Evolutionary conservation across 1,284 basidiomycete genomes (phyloP).

Genomic region (Fomitopsis schrenkii): DNA sequence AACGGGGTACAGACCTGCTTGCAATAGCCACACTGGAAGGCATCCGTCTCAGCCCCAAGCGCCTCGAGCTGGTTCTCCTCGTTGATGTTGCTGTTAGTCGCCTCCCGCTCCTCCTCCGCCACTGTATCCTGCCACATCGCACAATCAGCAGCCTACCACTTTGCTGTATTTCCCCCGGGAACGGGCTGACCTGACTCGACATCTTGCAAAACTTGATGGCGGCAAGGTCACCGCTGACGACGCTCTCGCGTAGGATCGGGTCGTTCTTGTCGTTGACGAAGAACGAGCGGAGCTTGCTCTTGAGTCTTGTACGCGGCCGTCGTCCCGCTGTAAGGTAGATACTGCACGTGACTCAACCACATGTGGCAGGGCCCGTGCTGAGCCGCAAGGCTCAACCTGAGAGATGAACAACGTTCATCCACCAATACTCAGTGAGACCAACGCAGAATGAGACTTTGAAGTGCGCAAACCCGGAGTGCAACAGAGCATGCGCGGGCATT

Average conservation of each 20-base stretch:
- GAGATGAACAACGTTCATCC: too few species aligned
- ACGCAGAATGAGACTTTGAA: too few species aligned
- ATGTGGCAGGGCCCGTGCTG: too few species aligned
- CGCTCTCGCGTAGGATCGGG: constrained; percentile 78
- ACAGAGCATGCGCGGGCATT: too few species aligned
- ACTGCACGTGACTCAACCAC: too few species aligned
- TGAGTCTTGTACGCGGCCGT: constrained; percentile 45
- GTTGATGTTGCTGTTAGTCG: constrained; percentile 78
- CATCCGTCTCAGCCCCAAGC: constrained; percentile 90
- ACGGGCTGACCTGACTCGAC: constrained; percentile 64
- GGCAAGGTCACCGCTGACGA: constrained; percentile 78
- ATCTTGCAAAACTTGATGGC: constrained; percentile 75
- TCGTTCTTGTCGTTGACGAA: constrained; percentile 95
- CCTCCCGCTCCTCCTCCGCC: constrained; percentile 90
- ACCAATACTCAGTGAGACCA: too few species aligned
- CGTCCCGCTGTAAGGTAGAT: constrained; percentile 29
- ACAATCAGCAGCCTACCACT: background rate
- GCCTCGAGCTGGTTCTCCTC: constrained; percentile 91
- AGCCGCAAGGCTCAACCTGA: too few species aligned
- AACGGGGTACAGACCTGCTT: constrained; percentile 51
- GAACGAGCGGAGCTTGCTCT: constrained; percentile 84
- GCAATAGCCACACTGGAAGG: constrained; percentile 96
- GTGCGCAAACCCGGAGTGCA: too few species aligned
- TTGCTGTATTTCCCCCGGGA: too few species aligned
- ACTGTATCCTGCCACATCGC: constrained; percentile 70